Conservation (phyloP, 257 asterid genomes). For the Fraxinus pennsylvanica region DNA sequence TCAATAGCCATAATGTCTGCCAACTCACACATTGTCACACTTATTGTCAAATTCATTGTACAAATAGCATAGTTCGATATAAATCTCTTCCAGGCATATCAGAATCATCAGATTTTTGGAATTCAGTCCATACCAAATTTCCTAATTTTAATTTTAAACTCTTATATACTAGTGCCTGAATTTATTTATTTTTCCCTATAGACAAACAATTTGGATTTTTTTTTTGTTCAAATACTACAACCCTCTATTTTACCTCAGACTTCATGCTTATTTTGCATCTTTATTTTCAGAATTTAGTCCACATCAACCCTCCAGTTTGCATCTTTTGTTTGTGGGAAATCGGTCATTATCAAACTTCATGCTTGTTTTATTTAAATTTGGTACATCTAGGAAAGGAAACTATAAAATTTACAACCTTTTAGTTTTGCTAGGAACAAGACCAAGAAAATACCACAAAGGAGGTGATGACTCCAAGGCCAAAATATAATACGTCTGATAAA, state of each 20-base stretch:
- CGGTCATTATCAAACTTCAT: background rate
- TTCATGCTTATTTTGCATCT: background rate
- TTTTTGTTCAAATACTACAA: background rate
- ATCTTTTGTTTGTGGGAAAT: background rate
- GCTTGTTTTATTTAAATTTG: background rate
- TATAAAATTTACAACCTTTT: background rate
- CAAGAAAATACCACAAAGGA: slow-evolving; percentile 20
- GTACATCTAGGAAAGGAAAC: background rate
- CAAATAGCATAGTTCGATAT: background rate
- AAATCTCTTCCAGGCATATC: background rate
- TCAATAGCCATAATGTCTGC: no score
- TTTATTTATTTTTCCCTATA: background rate
- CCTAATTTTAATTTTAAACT: background rate
- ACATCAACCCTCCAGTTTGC: background rate
- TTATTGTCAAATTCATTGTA: no score
- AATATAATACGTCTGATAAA: slow-evolving; percentile 19
- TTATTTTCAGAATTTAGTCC: background rate
- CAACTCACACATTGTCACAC: no score
- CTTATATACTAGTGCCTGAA: background rate
- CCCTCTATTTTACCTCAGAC: background rate
- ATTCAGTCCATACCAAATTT: background rate
- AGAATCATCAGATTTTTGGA: background rate
- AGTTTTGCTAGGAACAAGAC: slow-evolving; percentile 12
- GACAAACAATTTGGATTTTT: background rate
- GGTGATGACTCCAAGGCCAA: slow-evolving; percentile 1